phyloP scores from a whole-genome alignment of 345 rosid species.

The Heritiera littoralis region DNA sequence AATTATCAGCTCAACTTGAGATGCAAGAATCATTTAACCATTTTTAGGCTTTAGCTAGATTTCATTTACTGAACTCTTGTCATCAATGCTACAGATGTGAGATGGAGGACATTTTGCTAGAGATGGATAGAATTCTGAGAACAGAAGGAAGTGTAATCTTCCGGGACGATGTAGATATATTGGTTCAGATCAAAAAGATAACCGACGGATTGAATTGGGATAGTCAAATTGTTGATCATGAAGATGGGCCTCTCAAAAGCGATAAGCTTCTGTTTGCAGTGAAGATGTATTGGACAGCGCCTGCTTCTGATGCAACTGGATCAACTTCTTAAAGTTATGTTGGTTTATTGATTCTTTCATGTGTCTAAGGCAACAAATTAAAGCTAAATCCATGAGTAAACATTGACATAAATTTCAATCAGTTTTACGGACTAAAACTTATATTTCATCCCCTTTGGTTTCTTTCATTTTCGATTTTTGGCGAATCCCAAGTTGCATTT shows the following conservation, averaged over 20 bases:
- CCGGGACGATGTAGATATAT: slow-evolving; percentile 56
- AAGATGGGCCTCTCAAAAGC: slow-evolving; percentile 58
- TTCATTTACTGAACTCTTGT: too few species aligned
- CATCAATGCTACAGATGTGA: slow-evolving; percentile 42
- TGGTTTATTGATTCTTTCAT: not conserved
- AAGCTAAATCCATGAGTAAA: not conserved
- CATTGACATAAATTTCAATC: not conserved
- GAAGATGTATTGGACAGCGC: slow-evolving; percentile 52
- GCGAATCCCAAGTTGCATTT: not conserved
- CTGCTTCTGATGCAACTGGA: slow-evolving; percentile 24
- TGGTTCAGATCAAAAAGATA: slow-evolving; percentile 56
- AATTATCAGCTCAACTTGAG: not conserved
- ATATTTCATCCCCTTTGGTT: not conserved
- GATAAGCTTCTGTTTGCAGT: slow-evolving; percentile 67
- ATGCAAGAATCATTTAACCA: not conserved
- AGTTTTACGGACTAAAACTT: not conserved
- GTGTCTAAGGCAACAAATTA: not conserved
- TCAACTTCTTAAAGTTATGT: slow-evolving; percentile 19
- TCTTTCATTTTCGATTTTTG: not conserved
- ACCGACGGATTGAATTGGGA: slow-evolving; percentile 54
- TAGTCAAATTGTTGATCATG: slow-evolving; percentile 55
- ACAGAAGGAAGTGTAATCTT: slow-evolving; percentile 64
- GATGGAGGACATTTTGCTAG: slow-evolving; percentile 53
- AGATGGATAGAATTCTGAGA: slow-evolving; percentile 68
- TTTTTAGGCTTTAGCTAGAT: not conserved